phyloP scores from a whole-genome alignment of 108 stramenopile genomes.

The Aurantiochytrium sp. region DNA sequence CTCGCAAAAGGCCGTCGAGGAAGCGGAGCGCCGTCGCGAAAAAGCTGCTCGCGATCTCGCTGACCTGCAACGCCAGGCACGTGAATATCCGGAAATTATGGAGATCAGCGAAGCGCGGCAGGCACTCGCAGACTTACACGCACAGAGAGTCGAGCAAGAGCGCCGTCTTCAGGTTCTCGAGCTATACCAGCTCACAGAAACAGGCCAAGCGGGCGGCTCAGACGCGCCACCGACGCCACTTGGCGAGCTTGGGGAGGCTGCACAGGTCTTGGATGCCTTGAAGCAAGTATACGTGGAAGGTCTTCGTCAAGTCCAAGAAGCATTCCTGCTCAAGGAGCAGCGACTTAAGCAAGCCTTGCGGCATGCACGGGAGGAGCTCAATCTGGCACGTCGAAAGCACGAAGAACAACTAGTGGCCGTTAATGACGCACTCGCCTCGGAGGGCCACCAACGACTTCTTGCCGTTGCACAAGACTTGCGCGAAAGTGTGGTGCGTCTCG shows the following conservation, averaged over 20 bases:
- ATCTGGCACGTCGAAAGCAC: neutral
- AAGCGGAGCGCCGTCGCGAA: neutral
- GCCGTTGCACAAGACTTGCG: neutral
- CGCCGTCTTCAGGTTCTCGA: neutral
- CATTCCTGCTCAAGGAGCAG: neutral
- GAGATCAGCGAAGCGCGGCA: neutral
- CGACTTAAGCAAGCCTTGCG: neutral
- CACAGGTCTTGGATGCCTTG: neutral
- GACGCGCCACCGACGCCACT: neutral
- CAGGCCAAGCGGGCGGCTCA: neutral
- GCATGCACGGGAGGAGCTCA: neutral
- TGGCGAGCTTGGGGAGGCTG: neutral
- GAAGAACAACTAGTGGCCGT: neutral
- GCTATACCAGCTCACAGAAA: neutral
- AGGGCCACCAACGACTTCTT: neutral
- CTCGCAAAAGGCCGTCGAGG: neutral
- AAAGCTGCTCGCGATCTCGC: neutral
- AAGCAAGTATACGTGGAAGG: neutral
- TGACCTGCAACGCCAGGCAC: neutral
- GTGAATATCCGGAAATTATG: neutral
- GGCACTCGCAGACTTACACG: neutral
- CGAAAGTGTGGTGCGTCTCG: neutral
- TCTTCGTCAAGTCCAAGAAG: neutral
- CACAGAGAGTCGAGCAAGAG: neutral
- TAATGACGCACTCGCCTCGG: neutral